Conservation (phyloP, 1,284 basidiomycete genomes). For the Naganishia albida region DNA sequence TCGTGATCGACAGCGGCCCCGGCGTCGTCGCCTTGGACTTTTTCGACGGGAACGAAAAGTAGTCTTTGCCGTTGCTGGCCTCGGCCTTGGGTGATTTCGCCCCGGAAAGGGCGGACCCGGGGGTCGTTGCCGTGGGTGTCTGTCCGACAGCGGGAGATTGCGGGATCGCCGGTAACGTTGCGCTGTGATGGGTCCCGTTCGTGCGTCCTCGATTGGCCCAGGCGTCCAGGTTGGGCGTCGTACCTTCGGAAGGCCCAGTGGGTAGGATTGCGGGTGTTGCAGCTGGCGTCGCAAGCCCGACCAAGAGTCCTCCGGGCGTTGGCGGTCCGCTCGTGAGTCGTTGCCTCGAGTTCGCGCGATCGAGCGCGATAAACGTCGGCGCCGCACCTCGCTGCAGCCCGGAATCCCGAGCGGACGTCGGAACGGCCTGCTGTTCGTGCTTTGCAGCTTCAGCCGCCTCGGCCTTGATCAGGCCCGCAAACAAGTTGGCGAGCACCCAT, state of each 20-base stretch:
- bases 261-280: constrained; percentile 58
- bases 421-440: neutral
- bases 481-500: constrained; percentile 52
- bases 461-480: constrained; percentile 51
- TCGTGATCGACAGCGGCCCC: neutral
- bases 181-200: constrained; percentile 26
- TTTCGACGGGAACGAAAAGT: constrained; percentile 44
- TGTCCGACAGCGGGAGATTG: constrained; percentile 36
- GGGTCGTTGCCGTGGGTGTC: constrained; percentile 20
- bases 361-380: constrained; percentile 47
- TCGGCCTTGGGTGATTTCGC: constrained; percentile 29
- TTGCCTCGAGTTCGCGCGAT: constrained; percentile 42
- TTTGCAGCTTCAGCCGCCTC: constrained; percentile 46
- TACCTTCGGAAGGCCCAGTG: constrained; percentile 31
- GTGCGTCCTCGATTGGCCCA: constrained; percentile 18
- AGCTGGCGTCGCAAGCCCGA: constrained; percentile 68
- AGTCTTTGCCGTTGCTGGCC: constrained; percentile 40
- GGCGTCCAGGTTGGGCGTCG: constrained; percentile 37
- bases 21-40: constrained; percentile 23
- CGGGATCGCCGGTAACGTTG: constrained; percentile 39
- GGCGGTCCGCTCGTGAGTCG: constrained; percentile 38
- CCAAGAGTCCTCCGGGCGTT: constrained; percentile 57
- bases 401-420: constrained; percentile 31
- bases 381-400: constrained; percentile 33
- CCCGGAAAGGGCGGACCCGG: constrained; percentile 5